A percentile compares a stretch with the other conserved stretches of the same genome.
phyloP scores from a whole-genome alignment of 1,139 yeast species.

The Geotrichum histeridarum region DNA sequence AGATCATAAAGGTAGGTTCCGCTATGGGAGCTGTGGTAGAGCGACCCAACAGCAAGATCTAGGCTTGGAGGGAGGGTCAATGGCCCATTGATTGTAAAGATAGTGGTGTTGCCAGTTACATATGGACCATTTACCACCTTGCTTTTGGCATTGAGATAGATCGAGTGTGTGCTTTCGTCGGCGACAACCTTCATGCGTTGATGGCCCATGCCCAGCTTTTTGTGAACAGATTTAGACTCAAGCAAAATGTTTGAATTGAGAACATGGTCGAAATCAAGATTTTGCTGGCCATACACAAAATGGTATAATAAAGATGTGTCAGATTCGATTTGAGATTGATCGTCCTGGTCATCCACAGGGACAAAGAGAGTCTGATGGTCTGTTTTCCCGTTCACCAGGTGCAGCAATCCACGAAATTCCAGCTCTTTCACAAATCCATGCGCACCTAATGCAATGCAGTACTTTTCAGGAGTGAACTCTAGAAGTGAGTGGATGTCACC shows the following conservation, averaged over 20 bases:
- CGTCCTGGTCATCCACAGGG: conserved; percentile 25
- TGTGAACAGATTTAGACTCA: conserved; percentile 17
- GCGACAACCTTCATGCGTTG: conserved; percentile 44
- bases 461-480: conserved; percentile 61
- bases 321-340: conserved; percentile 26
- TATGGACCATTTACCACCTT: conserved; percentile 45
- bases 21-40: conserved; percentile 50
- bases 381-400: conserved; percentile 49
- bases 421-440: conserved; percentile 66
- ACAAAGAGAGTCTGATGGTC: conserved; percentile 58
- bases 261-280: conserved; percentile 39
- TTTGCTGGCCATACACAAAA: conserved; percentile 51
- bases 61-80: conserved; percentile 52
- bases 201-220: conserved; percentile 41
- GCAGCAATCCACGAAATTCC: conserved; percentile 52
- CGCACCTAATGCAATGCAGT: conserved; percentile 65
- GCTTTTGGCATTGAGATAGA: conserved; percentile 46
- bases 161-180: conserved; percentile 34
- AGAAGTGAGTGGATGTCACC: conserved; percentile 22
- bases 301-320: conserved; percentile 55
- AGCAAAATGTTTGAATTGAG: conserved; percentile 25
- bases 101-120: conserved; percentile 51
- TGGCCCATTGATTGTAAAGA: conserved; percentile 60
- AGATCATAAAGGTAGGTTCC: conserved; percentile 48
- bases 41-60: conserved; percentile 50